Evolutionary conservation across 768 basidiomycete species (phyloP).

Genomic region (Cantharellus anzutake): DNA sequence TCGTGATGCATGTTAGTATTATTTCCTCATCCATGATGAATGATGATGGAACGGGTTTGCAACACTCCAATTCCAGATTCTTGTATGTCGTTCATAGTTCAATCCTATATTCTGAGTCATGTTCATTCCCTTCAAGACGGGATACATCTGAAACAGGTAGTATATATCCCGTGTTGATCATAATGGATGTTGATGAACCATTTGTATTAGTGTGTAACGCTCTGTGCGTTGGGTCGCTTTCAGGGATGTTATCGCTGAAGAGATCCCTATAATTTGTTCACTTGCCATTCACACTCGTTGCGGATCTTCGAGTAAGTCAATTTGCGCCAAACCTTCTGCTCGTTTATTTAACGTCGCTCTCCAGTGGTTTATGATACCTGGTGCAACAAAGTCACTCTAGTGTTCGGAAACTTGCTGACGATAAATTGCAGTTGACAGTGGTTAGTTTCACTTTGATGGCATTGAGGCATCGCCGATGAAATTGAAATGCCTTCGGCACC

Average conservation of each 20-base stretch:
- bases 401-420: not conserved
- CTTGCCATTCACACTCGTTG: constrained; percentile 73
- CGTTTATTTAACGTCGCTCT: not conserved
- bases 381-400: constrained; percentile 39
- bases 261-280: constrained; percentile 78
- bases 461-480: constrained; percentile 88
- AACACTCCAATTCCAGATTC: constrained; percentile 70
- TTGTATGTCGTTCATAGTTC: constrained; percentile 25
- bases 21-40: constrained; percentile 4
- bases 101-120: not conserved
- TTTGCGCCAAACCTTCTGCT: constrained; percentile 32
- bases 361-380: constrained; percentile 58
- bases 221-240: not conserved
- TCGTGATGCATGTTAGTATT: constrained; percentile 1
- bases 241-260: constrained; percentile 13
- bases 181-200: not conserved
- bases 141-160: constrained; percentile 72
- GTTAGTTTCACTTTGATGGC: constrained; percentile 82
- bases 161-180: not conserved
- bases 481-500: constrained; percentile 83
- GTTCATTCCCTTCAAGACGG: constrained; percentile 30
- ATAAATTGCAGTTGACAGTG: constrained; percentile 10
- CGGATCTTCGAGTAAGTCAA: constrained; percentile 32
- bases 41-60: constrained; percentile 67
- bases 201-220: not conserved